Conservation (phyloP, 1,284 basidiomycete species). For the Ganoderma lingzhi region DNA sequence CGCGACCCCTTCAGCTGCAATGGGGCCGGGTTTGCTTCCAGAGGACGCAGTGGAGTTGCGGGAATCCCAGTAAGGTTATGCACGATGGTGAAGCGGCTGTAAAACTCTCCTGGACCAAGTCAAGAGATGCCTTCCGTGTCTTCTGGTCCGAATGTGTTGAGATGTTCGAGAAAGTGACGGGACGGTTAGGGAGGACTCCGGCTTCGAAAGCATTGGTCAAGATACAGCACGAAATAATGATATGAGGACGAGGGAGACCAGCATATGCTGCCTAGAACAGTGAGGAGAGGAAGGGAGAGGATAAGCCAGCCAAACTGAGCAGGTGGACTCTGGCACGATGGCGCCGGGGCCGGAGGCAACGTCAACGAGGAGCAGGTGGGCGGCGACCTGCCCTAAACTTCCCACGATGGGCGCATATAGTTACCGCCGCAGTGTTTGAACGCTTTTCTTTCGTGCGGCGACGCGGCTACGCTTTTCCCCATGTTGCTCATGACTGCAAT, state of each 20-base stretch:
- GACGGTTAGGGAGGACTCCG: slow-evolving; percentile 20
- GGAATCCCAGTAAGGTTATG: slow-evolving; percentile 33
- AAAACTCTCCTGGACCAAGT: slow-evolving; percentile 27
- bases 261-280: background rate
- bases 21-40: background rate
- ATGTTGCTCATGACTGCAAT: slow-evolving; percentile 84
- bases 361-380: background rate
- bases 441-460: slow-evolving; percentile 71
- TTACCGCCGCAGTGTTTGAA: background rate
- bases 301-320: slow-evolving; percentile 1
- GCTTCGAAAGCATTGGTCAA: slow-evolving; percentile 13
- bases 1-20: slow-evolving; percentile 30
- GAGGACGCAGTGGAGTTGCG: background rate
- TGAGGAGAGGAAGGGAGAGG: background rate
- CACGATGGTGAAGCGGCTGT: slow-evolving; percentile 22
- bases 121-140: slow-evolving; percentile 3
- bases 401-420: slow-evolving; percentile 36
- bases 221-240: slow-evolving; percentile 3
- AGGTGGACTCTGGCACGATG: background rate
- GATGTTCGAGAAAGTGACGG: slow-evolving; percentile 14
- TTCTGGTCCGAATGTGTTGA: background rate
- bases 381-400: slow-evolving; percentile 42
- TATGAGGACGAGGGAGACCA: background rate
- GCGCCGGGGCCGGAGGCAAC: background rate
- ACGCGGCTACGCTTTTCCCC: slow-evolving; percentile 77